Evolutionary conservation across 331 rosid genomes (phyloP), one percentile per base, ranked within the genome.

Genomic region (Erythrophleum ivorense): DNA sequence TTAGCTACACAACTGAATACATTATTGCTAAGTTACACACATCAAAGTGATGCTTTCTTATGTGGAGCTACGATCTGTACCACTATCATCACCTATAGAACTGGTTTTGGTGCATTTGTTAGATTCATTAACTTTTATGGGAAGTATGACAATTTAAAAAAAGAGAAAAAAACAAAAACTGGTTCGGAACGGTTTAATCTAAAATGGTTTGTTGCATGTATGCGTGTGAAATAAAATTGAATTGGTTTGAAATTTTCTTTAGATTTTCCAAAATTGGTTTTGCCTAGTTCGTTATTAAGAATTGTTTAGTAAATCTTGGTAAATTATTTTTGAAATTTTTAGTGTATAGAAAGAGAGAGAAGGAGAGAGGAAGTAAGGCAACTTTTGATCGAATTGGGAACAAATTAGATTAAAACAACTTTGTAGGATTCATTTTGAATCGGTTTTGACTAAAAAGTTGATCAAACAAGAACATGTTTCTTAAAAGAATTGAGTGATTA

Each of bases 21-120:
- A 40, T n/a, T 15, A 21, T 34, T 63, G 57, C 18, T 54, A 65
- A 65, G 58, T 75, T 74, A 38, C 29, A 24, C 40, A 16, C 41
- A 70, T 59, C 78, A 36, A 75, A 74, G 49, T 69, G 63, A 63
- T 43, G 75, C 57, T 55, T 84, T 81, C 34, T 54, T 53, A 65
- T 43, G 16, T 46, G 71, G 18, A 18, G n/a, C 64, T 58, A 6
- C 7, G 48, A 2, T 62, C 54, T 76, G 6, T 67, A 14, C 18
- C 24, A 58, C 19, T 9, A 58, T 21, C 31, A 58, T 58, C 14
- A 46, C 58, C 57, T 66, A 57, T 52, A 52, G n/a, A 52, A 57
- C 14, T 84, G 57, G 46, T 57, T 76, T 76, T 7, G 3, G 79
- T 57, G 64, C 41, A 8, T 15, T 3, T 19, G 46, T 52, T 58